Conservation (phyloP, 2,329 filamentous ascomycete species). For the Cadophora gregata region DNA sequence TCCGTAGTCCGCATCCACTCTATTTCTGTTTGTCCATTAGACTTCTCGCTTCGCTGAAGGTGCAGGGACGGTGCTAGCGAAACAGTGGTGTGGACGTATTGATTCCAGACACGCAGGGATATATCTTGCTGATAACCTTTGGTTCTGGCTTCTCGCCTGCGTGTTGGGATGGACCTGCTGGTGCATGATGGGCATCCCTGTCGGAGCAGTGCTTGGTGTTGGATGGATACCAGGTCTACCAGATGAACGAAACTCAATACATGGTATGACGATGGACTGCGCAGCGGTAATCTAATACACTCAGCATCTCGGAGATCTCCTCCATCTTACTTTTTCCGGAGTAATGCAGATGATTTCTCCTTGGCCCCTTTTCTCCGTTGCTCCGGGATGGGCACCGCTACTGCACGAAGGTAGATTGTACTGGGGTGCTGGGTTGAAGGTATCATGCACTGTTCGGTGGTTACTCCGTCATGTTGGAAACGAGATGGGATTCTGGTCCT, state of each 20-base stretch:
- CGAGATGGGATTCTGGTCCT: not conserved
- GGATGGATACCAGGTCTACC: not conserved
- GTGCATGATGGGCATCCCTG: not conserved
- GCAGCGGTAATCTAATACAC: not conserved
- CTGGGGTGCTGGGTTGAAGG: not conserved
- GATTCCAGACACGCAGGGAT: conserved; percentile 1
- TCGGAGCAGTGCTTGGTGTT: not conserved
- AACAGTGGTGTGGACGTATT: conserved; percentile 2
- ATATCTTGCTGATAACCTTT: not conserved
- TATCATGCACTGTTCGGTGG: not conserved
- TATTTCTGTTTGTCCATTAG: not conserved
- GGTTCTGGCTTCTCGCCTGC: not conserved
- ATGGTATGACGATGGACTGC: not conserved
- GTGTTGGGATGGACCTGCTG: not conserved
- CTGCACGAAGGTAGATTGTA: not conserved
- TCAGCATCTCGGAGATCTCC: not conserved
- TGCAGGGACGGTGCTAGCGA: not conserved
- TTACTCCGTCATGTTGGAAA: not conserved
- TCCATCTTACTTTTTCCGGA: not conserved
- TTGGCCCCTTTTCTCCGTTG: not conserved
- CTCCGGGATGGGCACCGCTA: not conserved
- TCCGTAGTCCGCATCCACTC: not conserved
- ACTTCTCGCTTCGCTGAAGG: not conserved
- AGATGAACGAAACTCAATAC: not conserved
- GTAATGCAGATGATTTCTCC: not conserved